Evolutionary conservation across 2,329 filamentous ascomycete species (phyloP).

Genomic region (Neophaeococcomyces aloes): DNA sequence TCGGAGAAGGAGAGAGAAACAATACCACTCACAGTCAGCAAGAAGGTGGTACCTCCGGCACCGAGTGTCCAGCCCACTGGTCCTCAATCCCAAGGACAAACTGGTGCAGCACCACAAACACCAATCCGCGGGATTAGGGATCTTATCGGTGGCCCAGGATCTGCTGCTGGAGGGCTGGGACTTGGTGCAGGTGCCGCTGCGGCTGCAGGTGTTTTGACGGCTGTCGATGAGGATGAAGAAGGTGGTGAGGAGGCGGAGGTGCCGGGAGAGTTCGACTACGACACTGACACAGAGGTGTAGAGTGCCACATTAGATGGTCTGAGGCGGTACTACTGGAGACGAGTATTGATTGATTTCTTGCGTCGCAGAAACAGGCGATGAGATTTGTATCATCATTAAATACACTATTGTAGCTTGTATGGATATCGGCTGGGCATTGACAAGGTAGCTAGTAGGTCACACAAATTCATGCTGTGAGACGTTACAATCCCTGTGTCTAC

Average conservation of each 20-base stretch:
- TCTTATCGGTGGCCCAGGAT: slow-evolving; percentile 52
- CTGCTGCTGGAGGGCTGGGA: slow-evolving; percentile 49
- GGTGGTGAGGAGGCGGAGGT: slow-evolving; percentile 39
- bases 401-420: no score
- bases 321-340: no score
- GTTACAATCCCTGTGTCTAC: no score
- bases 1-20: slow-evolving; percentile 68
- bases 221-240: slow-evolving; percentile 62
- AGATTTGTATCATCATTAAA: no score
- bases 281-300: slow-evolving; percentile 26
- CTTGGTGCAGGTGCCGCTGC: slow-evolving; percentile 51
- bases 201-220: slow-evolving; percentile 69
- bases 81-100: slow-evolving; percentile 11
- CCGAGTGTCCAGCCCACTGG: slow-evolving; percentile 22
- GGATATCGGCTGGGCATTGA: no score
- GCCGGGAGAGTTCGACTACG: slow-evolving; percentile 38
- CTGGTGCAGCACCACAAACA: slow-evolving; percentile 20
- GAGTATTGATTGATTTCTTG: no score
- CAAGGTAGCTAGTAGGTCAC: no score
- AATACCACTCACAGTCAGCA: slow-evolving; percentile 88
- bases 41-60: slow-evolving; percentile 37
- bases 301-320: no score
- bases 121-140: slow-evolving; percentile 23
- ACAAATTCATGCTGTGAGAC: no score
- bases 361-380: no score